Evolutionary conservation across 1,139 yeast genomes (phyloP).

Genomic region (Saccharomyces hybrid): DNA sequence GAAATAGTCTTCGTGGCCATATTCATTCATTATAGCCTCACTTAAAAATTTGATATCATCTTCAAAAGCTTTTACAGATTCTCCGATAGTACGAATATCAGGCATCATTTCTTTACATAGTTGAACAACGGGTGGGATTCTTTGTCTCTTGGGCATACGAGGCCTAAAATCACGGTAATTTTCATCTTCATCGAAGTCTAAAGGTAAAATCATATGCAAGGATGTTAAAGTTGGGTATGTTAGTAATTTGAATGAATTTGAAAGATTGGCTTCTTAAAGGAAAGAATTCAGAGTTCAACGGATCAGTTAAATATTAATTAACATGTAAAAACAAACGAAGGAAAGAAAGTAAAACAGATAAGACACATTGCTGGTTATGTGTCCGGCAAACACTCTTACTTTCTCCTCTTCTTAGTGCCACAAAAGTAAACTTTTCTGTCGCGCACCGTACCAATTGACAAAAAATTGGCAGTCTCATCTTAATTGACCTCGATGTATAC

Average conservation of each 20-base stretch:
- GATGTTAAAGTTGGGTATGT: slow-evolving; percentile 6
- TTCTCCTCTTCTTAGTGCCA: neutral
- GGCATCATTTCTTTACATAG: slow-evolving; percentile 37
- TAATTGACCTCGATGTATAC: neutral
- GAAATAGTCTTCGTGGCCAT: slow-evolving; percentile 57
- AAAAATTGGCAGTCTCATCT: neutral
- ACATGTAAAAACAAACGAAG: neutral
- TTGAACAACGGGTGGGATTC: slow-evolving; percentile 36
- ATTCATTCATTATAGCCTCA: slow-evolving; percentile 59
- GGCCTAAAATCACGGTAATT: slow-evolving; percentile 29
- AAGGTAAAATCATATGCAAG: slow-evolving; percentile 14
- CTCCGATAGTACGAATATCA: slow-evolving; percentile 62
- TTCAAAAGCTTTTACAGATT: slow-evolving; percentile 48
- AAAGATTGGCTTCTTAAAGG: neutral
- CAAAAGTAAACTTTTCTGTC: neutral
- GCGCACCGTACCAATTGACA: neutral
- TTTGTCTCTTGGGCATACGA: slow-evolving; percentile 30
- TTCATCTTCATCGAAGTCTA: slow-evolving; percentile 29
- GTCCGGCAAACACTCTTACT: too few species aligned
- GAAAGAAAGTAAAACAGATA: neutral
- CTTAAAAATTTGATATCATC: slow-evolving; percentile 63
- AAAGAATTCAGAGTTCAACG: too few species aligned
- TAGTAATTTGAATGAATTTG: neutral
- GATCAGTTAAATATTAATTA: too few species aligned
- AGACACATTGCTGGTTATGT: too few species aligned